These are phyloP conservation scores for Neltuma alba DNA, from an alignment of 306 rosid species.

Conservation along the genomic window DNA sequence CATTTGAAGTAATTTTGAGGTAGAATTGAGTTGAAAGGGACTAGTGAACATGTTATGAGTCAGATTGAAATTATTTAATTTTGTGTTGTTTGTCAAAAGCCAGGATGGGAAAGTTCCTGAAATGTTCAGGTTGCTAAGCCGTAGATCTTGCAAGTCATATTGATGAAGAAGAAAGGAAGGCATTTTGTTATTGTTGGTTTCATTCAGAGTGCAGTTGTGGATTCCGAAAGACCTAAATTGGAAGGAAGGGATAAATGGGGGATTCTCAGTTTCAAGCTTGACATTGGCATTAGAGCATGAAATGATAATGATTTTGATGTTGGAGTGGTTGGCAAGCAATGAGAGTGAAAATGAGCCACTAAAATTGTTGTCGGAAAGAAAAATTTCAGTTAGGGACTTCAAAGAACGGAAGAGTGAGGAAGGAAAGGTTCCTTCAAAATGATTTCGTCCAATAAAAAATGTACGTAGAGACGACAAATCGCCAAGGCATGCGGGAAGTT, in stretches of 20 bases:
- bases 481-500: not conserved
- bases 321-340: conserved; percentile 24
- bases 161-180: conserved; percentile 33
- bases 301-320: conserved; percentile 1
- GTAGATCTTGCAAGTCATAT: not conserved
- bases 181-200: not conserved
- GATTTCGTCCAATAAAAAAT: not conserved
- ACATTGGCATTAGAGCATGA: not conserved
- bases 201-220: not conserved
- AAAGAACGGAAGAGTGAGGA: not conserved
- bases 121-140: not conserved
- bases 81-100: conserved; percentile 31
- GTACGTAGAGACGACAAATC: not conserved
- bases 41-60: conserved; percentile 2
- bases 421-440: conserved; percentile 15
- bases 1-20: too few relatives aligned
- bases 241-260: conserved; percentile 20
- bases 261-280: conserved; percentile 37
- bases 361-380: not conserved
- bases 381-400: not conserved
- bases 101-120: conserved; percentile 25
- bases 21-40: not conserved
- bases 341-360: conserved; percentile 28
- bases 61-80: not conserved
- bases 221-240: not conserved